phyloP scores from a whole-genome alignment of 371 early-diverging fungal genomes.

The Phascolomyces articulosus region DNA sequence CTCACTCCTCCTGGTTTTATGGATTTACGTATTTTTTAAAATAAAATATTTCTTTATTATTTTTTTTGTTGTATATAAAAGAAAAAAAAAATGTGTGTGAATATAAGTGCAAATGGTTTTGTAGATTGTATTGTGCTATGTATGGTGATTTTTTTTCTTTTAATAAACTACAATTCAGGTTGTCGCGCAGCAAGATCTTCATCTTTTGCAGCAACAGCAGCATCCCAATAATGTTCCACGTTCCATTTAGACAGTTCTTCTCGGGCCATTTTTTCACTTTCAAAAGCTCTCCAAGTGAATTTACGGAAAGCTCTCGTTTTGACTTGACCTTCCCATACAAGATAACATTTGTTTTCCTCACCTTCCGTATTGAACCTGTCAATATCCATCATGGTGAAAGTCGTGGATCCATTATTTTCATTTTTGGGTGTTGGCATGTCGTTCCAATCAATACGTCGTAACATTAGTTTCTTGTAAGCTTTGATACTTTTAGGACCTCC shows the following conservation, averaged over 20 bases:
- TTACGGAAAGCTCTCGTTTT: constrained; percentile 74
- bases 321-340: constrained; percentile 95
- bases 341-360: constrained; percentile 76
- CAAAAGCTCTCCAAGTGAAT: constrained; percentile 76
- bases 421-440: constrained; percentile 55
- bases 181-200: constrained; percentile 48
- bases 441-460: constrained; percentile 94
- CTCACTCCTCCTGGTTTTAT: not conserved
- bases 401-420: constrained; percentile 24
- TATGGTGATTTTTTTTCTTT: not conserved
- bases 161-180: constrained; percentile 18
- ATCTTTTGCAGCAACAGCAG: constrained; percentile 51
- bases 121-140: too few relatives aligned
- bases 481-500: constrained; percentile 90
- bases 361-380: constrained; percentile 29
- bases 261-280: constrained; percentile 75
- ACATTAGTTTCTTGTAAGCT: constrained; percentile 94
- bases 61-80: not conserved
- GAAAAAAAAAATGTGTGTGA: too few relatives aligned
- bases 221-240: constrained; percentile 87
- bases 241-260: constrained; percentile 71
- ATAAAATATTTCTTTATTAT: not conserved
- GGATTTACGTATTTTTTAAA: too few relatives aligned
- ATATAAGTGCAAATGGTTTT: too few relatives aligned
- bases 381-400: constrained; percentile 37